These are phyloP conservation scores for Anthracocystis panici-leucophaei DNA, from an alignment of 1,284 basidiomycete species.

Conservation along the genomic window DNA sequence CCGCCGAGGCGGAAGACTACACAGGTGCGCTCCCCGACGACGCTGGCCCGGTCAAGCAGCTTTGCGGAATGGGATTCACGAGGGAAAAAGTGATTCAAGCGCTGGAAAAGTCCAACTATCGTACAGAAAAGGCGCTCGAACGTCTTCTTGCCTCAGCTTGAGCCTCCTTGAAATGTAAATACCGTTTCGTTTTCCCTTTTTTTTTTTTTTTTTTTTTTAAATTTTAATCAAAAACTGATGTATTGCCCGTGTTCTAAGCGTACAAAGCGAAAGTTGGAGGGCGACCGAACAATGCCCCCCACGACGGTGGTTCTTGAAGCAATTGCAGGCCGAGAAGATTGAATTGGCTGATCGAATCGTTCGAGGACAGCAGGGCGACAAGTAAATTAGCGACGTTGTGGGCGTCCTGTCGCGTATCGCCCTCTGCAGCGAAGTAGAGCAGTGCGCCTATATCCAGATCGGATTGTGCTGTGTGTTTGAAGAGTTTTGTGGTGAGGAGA, in stretches of 20 bases:
- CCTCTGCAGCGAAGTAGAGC: slow-evolving; percentile 60
- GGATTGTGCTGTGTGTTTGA: slow-evolving; percentile 8
- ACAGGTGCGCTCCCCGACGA: slow-evolving; percentile 63
- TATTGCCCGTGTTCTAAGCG: slow-evolving; percentile 16
- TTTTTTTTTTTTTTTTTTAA: too few relatives aligned
- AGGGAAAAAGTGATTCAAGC: slow-evolving; percentile 63
- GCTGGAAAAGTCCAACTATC: slow-evolving; percentile 66
- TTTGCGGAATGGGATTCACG: slow-evolving; percentile 68
- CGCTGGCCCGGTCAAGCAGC: slow-evolving; percentile 63
- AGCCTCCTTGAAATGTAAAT: slow-evolving; percentile 5
- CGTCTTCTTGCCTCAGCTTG: slow-evolving; percentile 50
- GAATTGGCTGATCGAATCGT: background rate
- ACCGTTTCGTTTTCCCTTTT: background rate
- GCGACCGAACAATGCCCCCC: slow-evolving; percentile 34
- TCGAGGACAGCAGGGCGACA: slow-evolving; percentile 21
- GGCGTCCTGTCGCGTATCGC: slow-evolving; percentile 61
- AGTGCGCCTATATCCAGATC: slow-evolving; percentile 21
- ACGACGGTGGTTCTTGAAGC: slow-evolving; percentile 23
- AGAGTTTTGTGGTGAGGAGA: slow-evolving; percentile 34
- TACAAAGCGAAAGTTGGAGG: slow-evolving; percentile 27
- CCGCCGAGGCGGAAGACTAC: slow-evolving; percentile 34
- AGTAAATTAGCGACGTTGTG: slow-evolving; percentile 34
- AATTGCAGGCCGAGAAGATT: background rate
- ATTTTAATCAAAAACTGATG: background rate
- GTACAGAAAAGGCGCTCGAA: slow-evolving; percentile 67